Conservation (phyloP, 441 rosid species). For the Macaranga tanarius region DNA sequence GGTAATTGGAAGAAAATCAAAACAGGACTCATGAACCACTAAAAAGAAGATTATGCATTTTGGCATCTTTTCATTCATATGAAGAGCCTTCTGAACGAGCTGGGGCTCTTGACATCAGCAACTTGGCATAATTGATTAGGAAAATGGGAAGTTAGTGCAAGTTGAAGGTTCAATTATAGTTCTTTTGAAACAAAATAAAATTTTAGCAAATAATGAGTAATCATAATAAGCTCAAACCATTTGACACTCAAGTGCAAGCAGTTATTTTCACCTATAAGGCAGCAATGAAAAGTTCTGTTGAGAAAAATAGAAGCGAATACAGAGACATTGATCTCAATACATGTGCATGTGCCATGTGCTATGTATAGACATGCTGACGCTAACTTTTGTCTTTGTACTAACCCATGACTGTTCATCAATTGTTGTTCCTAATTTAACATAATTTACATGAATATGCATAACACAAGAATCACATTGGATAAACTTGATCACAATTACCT, state of each 20-base stretch:
- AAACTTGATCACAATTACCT: too few relatives aligned
- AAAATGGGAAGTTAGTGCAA: neutral
- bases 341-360: too few relatives aligned
- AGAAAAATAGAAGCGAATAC: too few relatives aligned
- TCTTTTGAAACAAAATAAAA: too few relatives aligned
- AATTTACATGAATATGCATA: neutral
- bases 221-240: neutral
- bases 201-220: neutral
- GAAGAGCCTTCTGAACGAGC: neutral
- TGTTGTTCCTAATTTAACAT: neutral
- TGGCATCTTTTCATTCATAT: neutral
- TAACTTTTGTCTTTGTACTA: neutral
- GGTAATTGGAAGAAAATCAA: neutral
- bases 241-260: neutral
- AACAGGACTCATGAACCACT: neutral
- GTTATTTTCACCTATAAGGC: neutral
- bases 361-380: neutral
- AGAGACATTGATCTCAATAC: neutral
- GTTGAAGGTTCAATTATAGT: neutral
- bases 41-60: neutral
- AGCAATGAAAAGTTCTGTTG: neutral
- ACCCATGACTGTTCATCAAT: neutral
- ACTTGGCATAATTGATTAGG: neutral
- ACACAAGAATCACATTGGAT: neutral
- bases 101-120: neutral